Evolutionary conservation across 2,329 filamentous ascomycete genomes (phyloP).

Genomic region (Sordariomycetes sp.): DNA sequence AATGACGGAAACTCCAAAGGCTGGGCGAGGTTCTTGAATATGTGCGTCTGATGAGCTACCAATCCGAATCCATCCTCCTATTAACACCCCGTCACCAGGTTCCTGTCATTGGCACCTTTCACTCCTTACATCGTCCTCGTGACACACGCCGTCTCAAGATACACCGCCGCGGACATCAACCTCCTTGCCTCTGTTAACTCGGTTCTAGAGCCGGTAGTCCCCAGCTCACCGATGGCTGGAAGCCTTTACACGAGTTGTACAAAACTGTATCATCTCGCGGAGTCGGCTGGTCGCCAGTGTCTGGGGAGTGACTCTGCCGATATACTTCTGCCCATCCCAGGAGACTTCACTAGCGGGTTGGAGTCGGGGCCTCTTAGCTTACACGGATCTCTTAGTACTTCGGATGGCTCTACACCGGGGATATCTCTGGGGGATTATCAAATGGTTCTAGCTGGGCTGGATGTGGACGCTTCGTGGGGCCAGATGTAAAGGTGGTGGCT

Average conservation of each 20-base stretch:
- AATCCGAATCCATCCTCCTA: not conserved
- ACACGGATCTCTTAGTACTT: not conserved
- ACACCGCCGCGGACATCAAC: not conserved
- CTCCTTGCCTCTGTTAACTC: not conserved
- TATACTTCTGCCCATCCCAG: not conserved
- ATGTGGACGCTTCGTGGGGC: not conserved
- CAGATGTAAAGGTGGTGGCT: not conserved
- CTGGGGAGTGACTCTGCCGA: not conserved
- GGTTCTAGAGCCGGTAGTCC: not conserved
- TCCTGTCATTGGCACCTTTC: not conserved
- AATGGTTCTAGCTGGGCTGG: not conserved
- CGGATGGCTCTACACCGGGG: not conserved
- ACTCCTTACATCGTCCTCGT: not conserved
- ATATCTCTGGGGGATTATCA: not conserved
- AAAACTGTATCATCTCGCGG: not conserved
- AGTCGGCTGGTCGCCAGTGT: not conserved
- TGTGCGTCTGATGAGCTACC: not conserved
- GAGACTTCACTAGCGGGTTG: not conserved
- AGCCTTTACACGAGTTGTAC: not conserved
- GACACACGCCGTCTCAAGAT: not conserved
- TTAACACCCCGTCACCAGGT: not conserved
- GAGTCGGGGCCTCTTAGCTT: not conserved
- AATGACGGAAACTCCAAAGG: not conserved
- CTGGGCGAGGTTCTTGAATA: not conserved
- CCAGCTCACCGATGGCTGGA: not conserved